Evolutionary conservation across 805 yeast species (phyloP), one percentile per base, ranked within the genome.

Genomic region (Lachancea meyersii): DNA sequence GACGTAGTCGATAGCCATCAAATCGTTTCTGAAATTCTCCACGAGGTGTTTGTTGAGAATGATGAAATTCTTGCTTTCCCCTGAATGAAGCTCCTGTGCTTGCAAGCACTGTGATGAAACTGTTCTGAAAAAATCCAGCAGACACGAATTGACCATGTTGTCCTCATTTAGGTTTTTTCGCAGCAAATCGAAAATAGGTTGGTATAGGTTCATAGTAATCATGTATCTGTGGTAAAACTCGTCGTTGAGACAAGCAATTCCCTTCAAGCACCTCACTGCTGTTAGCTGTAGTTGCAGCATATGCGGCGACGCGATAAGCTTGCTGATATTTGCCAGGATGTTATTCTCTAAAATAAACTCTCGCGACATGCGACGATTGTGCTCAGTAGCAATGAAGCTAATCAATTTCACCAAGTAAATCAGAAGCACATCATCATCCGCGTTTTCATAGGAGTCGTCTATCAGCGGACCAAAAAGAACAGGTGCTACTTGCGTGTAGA

Each of bases 121-220:
- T 17, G 71, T 67, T 51, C 77, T 82, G 26, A 80, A 65, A 18
- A 89, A 67, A 57, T 84, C 88, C 35, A 87, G 67, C 48, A 91
- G 75, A 5, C 89, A 75, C 0, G 96, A 87, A 54, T 79, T 83
- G 2, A 83, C 72, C 46, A 88, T 63, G 55, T 80, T 83, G 57
- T 84, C 79, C 30, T 64, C 62, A 23, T 68, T 62, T 5, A 72
- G 66, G 8, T 77, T 73, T 11, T 67, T 71, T 18, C 67, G 62
- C 47, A 84, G 68, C 38, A 77, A 65, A 1, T 60, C 55, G 44
- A 85, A 70, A 26, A 80, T 68, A 17, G 69, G 64, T 3, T 63
- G 68, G 41, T 81, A 67, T 4, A 81, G 57, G 37, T 77, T 72
- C 43, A 77, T 67, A 13, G 76, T 68, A 14, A 83, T 69, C 40